phyloP scores from a whole-genome alignment of 768 basidiomycete species.

The Hirschioporus abietinus region DNA sequence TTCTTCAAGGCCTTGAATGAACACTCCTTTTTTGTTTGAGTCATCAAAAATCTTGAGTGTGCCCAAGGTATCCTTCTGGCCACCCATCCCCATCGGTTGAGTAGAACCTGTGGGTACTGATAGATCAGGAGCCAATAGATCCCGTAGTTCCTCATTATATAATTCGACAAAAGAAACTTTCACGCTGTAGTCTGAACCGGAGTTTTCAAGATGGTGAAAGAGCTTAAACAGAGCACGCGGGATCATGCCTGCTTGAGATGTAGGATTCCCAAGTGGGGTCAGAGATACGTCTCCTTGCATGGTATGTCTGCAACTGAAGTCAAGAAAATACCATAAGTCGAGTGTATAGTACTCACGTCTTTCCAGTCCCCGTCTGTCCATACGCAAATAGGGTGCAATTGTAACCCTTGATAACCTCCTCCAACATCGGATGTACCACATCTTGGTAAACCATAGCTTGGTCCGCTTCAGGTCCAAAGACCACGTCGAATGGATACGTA shows the following conservation, averaged over 20 bases:
- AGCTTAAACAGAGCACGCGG: constrained; percentile 89
- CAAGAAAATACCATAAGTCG: constrained; percentile 14
- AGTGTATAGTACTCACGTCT: constrained; percentile 64
- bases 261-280: constrained; percentile 84
- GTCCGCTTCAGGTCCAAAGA: constrained; percentile 96
- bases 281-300: constrained; percentile 94
- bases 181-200: constrained; percentile 80
- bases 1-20: constrained; percentile 95
- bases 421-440: constrained; percentile 88
- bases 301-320: constrained; percentile 59
- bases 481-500: constrained; percentile 92
- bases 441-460: constrained; percentile 92
- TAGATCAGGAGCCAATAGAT: constrained; percentile 81
- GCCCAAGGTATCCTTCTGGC: constrained; percentile 32
- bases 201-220: constrained; percentile 81
- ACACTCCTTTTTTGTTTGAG: constrained; percentile 76
- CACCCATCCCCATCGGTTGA: constrained; percentile 75
- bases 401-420: constrained; percentile 92
- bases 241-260: constrained; percentile 89
- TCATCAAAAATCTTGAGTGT: constrained; percentile 94
- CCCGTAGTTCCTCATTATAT: constrained; percentile 97
- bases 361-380: constrained; percentile 97
- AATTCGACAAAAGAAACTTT: constrained; percentile 92
- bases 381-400: constrained; percentile 98
- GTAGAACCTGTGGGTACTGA: constrained; percentile 56